Evolutionary conservation across 2,329 filamentous ascomycete genomes (phyloP).

Genomic region (Talaromyces sp.): DNA sequence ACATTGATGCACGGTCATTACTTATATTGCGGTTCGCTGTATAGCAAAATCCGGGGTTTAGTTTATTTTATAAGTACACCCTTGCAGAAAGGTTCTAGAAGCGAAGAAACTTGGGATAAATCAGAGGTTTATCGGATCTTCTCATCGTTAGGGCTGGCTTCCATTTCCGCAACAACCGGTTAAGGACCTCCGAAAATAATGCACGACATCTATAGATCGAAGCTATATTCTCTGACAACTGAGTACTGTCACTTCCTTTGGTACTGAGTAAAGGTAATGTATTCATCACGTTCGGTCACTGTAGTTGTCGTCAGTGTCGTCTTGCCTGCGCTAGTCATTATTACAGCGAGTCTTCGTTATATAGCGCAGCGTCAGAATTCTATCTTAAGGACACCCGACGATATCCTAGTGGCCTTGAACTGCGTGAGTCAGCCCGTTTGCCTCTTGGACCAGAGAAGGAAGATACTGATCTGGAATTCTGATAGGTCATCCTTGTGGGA

Average conservation of each 20-base stretch:
- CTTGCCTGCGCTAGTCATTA: slow-evolving; percentile 4
- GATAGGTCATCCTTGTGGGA: neutral
- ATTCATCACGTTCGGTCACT: slow-evolving; percentile 9
- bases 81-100: neutral
- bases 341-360: slow-evolving; percentile 8
- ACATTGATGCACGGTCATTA: neutral
- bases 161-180: neutral
- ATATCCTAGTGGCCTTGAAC: slow-evolving; percentile 11
- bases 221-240: neutral
- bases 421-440: neutral
- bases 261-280: neutral
- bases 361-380: slow-evolving; percentile 6
- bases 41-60: neutral
- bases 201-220: neutral
- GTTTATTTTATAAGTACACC: neutral
- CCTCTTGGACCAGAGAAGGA: neutral
- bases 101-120: neutral
- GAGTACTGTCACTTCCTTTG: neutral
- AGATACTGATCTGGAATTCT: neutral
- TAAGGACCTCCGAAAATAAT: neutral
- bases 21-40: neutral
- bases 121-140: neutral
- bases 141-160: neutral
- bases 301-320: slow-evolving; percentile 5
- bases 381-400: neutral